Evolutionary conservation across 163 green algal species (phyloP).

Genomic region (Chlorella variabilis): DNA sequence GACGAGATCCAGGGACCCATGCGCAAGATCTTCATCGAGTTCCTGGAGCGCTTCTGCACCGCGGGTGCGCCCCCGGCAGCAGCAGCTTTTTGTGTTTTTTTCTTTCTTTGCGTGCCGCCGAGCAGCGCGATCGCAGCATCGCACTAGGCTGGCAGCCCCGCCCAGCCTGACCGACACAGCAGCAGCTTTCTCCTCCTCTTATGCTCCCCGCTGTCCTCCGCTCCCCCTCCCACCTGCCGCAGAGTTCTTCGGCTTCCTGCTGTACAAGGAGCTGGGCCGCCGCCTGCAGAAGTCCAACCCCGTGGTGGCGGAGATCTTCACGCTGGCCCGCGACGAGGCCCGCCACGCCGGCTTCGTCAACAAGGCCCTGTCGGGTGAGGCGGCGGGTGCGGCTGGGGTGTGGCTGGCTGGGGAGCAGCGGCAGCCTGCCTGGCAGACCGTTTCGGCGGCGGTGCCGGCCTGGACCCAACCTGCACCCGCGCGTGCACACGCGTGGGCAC

Average conservation of each 20-base stretch:
- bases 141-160: too few relatives aligned
- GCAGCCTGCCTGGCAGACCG: too few relatives aligned
- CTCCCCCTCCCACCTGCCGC: neutral
- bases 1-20: constrained; percentile 75
- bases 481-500: too few relatives aligned
- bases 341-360: constrained; percentile 98
- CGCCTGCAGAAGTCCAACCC: constrained; percentile 81
- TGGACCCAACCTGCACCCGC: too few relatives aligned
- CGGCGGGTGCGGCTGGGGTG: neutral
- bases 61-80: constrained; percentile 54
- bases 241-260: constrained; percentile 98
- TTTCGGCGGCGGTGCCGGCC: too few relatives aligned
- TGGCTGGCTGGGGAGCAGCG: too few relatives aligned
- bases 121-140: neutral
- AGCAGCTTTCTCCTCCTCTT: too few relatives aligned
- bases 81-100: constrained; percentile 80
- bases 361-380: constrained; percentile 77
- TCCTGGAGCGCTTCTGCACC: constrained; percentile 98
- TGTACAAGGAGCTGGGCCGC: constrained; percentile 97
- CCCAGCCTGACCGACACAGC: too few relatives aligned
- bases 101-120: constrained; percentile 9
- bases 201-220: neutral
- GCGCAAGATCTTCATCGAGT: constrained; percentile 98
- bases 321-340: constrained; percentile 93
- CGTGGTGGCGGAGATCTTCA: constrained; percentile 97